Evolutionary conservation across 1,284 basidiomycete species (phyloP).

Genomic region (Sphaerobolus stellatus): DNA sequence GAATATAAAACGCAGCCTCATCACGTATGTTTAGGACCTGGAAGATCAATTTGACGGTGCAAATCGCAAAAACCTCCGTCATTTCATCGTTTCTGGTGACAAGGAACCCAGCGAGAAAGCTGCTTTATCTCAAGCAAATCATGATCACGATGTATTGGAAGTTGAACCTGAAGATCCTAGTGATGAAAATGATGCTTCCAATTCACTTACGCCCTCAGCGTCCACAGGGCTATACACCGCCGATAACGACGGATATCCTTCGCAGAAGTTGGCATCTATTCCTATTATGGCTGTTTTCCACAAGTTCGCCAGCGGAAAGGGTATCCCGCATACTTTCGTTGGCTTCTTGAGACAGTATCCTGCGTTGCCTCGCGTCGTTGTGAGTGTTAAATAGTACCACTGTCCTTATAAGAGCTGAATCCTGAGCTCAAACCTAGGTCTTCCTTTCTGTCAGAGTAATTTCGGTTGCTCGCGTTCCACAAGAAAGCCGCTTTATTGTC

Average conservation of each 20-base stretch:
- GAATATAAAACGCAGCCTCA: neutral
- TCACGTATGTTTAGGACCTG: slow-evolving; percentile 36
- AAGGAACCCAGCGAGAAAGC: slow-evolving; percentile 15
- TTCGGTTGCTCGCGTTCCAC: slow-evolving; percentile 46
- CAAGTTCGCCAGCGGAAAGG: slow-evolving; percentile 48
- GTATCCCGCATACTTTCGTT: slow-evolving; percentile 60
- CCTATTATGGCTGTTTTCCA: slow-evolving; percentile 49
- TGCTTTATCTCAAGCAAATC: no score
- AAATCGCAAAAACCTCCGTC: slow-evolving; percentile 53
- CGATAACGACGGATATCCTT: neutral
- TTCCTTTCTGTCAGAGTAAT: slow-evolving; percentile 59
- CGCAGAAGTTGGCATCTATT: neutral
- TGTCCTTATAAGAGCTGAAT: neutral
- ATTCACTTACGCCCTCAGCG: neutral
- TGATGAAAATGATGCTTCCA: neutral
- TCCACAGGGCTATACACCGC: neutral
- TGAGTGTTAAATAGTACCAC: slow-evolving; percentile 27
- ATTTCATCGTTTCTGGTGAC: slow-evolving; percentile 42
- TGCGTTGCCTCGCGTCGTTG: slow-evolving; percentile 56
- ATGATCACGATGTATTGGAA: no score
- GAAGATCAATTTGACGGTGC: slow-evolving; percentile 59
- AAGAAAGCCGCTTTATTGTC: slow-evolving; percentile 51
- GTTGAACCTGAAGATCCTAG: slow-evolving; percentile 1
- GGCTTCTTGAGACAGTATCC: slow-evolving; percentile 58
- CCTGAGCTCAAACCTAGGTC: slow-evolving; percentile 35